Base-by-base conservation (phyloP, 2,329 filamentous ascomycete species). In the Fusarium sp. region DNA sequence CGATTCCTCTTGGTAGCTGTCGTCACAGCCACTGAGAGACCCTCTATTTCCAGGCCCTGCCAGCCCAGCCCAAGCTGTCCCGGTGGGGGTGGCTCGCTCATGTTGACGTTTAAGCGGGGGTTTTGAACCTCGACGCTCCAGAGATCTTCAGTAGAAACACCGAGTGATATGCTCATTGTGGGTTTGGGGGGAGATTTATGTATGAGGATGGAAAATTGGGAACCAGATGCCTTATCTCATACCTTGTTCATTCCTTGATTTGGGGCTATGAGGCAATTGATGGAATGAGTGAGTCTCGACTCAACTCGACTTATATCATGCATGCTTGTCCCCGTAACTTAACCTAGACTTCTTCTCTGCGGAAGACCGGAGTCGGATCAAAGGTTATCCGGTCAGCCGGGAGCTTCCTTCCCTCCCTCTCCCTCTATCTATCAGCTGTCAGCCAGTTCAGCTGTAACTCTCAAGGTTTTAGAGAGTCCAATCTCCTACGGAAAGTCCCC, bases 31-130 rank as follows among this genome's bases (percentile, higher is more conserved):
- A 55, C 61, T 56, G 35, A 35, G 49, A 41, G 61, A 61, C 66
- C 66, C 71, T 72, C 41, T 74, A 57, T 69, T 61, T 54, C 57
- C 31, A 38, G 55, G 63, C 55, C 45, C 14, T 63, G 64, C 58
- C 52, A 33, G 33, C 33, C 33, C 33, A 33, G 33, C 33, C 33
- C 13, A 67, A 38, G 63, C 63, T 64, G 17, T 39, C 57, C 58
- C 64, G 60, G 75, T 77, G 75, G 75, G 72, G 75, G 75, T 77
- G 74, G 75, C 69, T 66, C 66, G 69, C 64, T 77, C 75, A 76
- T 67, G 49, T 74, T 74, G 71, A 74, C 71, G 66, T 74, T 70
- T 74, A 66, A 64, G 71, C 71, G 71, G 71, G 71, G 66, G 44
- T 39, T 60, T 49, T 60, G 35, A 33, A 41, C 28, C 38, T 42